Conservation (phyloP, 148 eudicot species). For the Amaranthus hypochondriacus region DNA sequence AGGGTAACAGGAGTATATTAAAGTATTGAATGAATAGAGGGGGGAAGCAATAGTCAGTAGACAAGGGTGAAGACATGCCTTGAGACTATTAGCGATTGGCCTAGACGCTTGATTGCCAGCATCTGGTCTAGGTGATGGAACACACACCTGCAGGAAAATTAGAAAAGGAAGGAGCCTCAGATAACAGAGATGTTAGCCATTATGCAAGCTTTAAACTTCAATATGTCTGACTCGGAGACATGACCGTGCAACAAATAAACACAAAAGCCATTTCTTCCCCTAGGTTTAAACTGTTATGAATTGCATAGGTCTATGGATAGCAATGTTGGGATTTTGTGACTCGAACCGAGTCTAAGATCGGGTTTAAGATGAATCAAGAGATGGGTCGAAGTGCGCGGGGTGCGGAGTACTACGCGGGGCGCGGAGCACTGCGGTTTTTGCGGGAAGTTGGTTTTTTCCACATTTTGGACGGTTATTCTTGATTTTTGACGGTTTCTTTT, state of each 20-base stretch:
- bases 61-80: constrained; percentile 28
- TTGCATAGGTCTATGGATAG: no score
- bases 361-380: no score
- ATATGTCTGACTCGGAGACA: neutral
- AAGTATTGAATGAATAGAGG: neutral
- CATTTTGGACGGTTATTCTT: no score
- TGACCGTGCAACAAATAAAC: neutral
- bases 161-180: neutral
- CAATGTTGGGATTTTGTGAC: no score
- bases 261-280: no score
- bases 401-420: no score
- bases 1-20: constrained; percentile 13
- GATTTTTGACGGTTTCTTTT: no score
- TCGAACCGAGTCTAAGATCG: no score
- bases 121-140: constrained; percentile 21
- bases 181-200: neutral
- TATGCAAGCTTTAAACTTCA: neutral
- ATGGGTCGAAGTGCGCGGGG: no score
- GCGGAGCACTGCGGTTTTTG: no score
- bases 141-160: constrained; percentile 28
- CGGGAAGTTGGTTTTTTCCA: no score
- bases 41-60: neutral
- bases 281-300: no score
- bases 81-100: constrained; percentile 29
- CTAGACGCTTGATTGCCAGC: constrained; percentile 14